A percentile compares a stretch with the other conserved stretches of the same genome.
These are phyloP conservation scores for Claviceps digitariae DNA, from an alignment of 2,329 filamentous ascomycete species.

Conservation along the genomic window DNA sequence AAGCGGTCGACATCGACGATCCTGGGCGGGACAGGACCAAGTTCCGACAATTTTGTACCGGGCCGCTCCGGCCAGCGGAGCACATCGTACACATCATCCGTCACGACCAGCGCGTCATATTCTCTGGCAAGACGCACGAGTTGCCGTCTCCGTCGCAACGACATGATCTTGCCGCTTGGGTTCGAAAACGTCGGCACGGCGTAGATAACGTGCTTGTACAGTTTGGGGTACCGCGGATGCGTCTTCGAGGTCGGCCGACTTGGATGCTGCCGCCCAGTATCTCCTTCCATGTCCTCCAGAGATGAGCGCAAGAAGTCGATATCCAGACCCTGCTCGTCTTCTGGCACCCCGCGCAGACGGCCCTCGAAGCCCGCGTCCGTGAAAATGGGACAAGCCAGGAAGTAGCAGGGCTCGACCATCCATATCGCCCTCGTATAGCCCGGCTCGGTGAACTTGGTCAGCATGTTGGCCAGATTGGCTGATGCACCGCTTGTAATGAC, in stretches of 20 bases:
- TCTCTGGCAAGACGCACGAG: slow-evolving; percentile 66
- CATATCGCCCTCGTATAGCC: slow-evolving; percentile 61
- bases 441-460: slow-evolving; percentile 73
- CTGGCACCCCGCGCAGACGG: slow-evolving; percentile 54
- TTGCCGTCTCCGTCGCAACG: slow-evolving; percentile 47
- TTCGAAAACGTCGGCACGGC: slow-evolving; percentile 81
- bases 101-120: slow-evolving; percentile 69
- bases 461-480: slow-evolving; percentile 64
- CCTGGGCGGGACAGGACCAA: slow-evolving; percentile 49
- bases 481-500: slow-evolving; percentile 76
- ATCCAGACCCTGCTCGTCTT: slow-evolving; percentile 68
- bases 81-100: slow-evolving; percentile 91
- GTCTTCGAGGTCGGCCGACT: slow-evolving; percentile 6
- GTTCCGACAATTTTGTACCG: slow-evolving; percentile 51
- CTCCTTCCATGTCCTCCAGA: slow-evolving; percentile 17
- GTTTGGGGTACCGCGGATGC: slow-evolving; percentile 33
- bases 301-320: slow-evolving; percentile 33
- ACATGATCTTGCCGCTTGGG: slow-evolving; percentile 75
- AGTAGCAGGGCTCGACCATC: slow-evolving; percentile 73
- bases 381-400: slow-evolving; percentile 75
- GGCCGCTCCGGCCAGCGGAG: slow-evolving; percentile 54
- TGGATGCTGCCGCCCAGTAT: slow-evolving; percentile 6
- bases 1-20: slow-evolving; percentile 2
- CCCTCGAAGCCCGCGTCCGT: slow-evolving; percentile 63
- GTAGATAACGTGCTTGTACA: slow-evolving; percentile 82